phyloP scores from a whole-genome alignment of 2,329 filamentous ascomycete genomes.

The Xylaria hypoxylon region DNA sequence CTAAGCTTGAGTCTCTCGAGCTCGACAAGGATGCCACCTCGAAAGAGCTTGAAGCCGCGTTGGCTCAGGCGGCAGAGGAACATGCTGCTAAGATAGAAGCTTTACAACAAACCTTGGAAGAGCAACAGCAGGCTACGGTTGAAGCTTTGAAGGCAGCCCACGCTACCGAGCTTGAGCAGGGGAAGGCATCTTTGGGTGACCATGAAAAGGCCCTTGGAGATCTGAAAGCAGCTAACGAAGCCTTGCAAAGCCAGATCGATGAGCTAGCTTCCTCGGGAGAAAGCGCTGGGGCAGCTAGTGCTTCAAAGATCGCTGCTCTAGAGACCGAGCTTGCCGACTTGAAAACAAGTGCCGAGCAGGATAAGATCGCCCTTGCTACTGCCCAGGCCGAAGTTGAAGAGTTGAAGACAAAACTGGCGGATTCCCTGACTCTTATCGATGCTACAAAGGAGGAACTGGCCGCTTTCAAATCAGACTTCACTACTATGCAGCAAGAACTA shows the following conservation, averaged over 20 bases:
- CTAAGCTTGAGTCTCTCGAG: conserved; percentile 61
- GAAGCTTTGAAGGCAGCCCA: conserved; percentile 66
- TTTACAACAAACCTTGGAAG: conserved; percentile 61
- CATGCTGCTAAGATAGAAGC: conserved; percentile 62
- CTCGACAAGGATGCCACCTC: conserved; percentile 56
- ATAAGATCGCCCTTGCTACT: conserved; percentile 60
- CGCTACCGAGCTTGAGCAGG: conserved; percentile 61
- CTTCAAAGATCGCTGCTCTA: conserved; percentile 61
- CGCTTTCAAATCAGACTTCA: conserved; percentile 62
- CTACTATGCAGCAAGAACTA: conserved; percentile 59
- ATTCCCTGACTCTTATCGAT: conserved; percentile 46
- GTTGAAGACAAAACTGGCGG: conserved; percentile 53
- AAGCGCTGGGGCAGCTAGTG: conserved; percentile 58
- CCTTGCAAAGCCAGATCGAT: conserved; percentile 67
- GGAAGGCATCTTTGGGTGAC: conserved; percentile 57
- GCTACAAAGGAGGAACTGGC: conserved; percentile 58
- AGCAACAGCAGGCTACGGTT: conserved; percentile 63
- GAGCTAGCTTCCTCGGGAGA: conserved; percentile 63
- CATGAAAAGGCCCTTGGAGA: conserved; percentile 64
- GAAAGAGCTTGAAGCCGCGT: conserved; percentile 53
- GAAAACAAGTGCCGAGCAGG: conserved; percentile 61
- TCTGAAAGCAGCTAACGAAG: conserved; percentile 63
- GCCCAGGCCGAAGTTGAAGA: conserved; percentile 57
- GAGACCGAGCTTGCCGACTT: conserved; percentile 65
- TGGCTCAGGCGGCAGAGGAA: conserved; percentile 58